phyloP scores from a whole-genome alignment of 768 basidiomycete species.

The Phylloporus arenicola region DNA sequence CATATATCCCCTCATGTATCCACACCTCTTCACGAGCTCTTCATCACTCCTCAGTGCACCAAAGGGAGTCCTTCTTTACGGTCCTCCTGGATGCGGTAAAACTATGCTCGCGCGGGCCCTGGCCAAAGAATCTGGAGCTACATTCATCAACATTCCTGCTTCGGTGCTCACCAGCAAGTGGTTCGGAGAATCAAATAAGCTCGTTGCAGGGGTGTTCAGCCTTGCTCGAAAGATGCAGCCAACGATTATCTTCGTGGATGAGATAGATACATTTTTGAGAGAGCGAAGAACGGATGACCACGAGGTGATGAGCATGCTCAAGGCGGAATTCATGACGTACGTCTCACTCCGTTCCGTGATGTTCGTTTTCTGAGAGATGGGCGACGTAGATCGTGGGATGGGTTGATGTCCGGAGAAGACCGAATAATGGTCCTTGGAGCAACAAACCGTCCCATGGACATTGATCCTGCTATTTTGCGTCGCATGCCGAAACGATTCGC shows the following conservation, averaged over 20 bases:
- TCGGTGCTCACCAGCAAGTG: slow-evolving; percentile 74
- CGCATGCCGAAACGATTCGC: slow-evolving; percentile 98
- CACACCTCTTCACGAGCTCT: slow-evolving; percentile 76
- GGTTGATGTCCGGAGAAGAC: slow-evolving; percentile 73
- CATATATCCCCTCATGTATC: slow-evolving; percentile 90
- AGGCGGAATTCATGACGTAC: slow-evolving; percentile 92
- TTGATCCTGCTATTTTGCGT: slow-evolving; percentile 79
- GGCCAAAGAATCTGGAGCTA: slow-evolving; percentile 94
- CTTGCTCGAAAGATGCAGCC: slow-evolving; percentile 92
- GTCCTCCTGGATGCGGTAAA: slow-evolving; percentile 97
- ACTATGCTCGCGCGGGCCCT: slow-evolving; percentile 99
- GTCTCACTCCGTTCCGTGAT: background rate
- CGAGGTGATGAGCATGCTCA: slow-evolving; percentile 98
- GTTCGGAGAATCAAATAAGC: slow-evolving; percentile 91
- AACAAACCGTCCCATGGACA: slow-evolving; percentile 92
- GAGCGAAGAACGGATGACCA: slow-evolving; percentile 87
- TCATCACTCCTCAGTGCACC: slow-evolving; percentile 85
- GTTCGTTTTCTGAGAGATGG: background rate
- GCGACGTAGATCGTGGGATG: slow-evolving; percentile 81
- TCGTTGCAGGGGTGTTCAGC: slow-evolving; percentile 91
- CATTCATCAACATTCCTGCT: slow-evolving; percentile 86
- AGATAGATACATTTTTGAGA: slow-evolving; percentile 93
- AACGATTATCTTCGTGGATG: slow-evolving; percentile 97
- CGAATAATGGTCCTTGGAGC: slow-evolving; percentile 90
- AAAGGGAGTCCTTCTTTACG: slow-evolving; percentile 92